phyloP scores from a whole-genome alignment of 208 protist genomes.

The Vickermania ingenoplastis region DNA sequence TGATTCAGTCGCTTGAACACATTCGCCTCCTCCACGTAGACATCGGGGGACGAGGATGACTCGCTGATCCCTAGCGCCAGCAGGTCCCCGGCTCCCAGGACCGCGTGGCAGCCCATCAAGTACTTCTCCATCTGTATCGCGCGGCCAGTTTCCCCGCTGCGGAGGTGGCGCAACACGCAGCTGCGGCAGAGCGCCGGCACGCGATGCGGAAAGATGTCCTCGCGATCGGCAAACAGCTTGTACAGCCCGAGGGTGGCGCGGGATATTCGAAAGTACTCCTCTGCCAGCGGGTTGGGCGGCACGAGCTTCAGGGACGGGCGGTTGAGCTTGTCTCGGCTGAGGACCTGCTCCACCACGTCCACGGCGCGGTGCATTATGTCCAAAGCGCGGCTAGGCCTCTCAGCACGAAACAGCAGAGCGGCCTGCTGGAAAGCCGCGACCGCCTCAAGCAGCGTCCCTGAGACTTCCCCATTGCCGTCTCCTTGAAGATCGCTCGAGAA shows the following conservation, averaged over 20 bases:
- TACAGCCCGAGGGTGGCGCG: conserved; percentile 8
- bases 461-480: neutral
- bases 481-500: conserved; percentile 2
- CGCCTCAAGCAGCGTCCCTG: neutral
- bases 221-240: conserved; percentile 11
- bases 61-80: conserved; percentile 1
- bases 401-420: neutral
- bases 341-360: conserved; percentile 9
- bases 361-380: conserved; percentile 6
- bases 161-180: conserved; percentile 14
- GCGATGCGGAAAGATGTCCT: conserved; percentile 3
- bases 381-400: neutral
- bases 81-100: conserved; percentile 5
- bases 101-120: neutral
- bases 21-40: conserved; percentile 36
- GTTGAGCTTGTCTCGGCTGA: conserved; percentile 2
- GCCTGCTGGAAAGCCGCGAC: neutral
- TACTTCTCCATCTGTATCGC: neutral
- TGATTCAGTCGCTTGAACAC: conserved; percentile 58
- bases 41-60: conserved; percentile 6
- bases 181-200: conserved; percentile 15
- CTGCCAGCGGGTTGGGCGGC: neutral
- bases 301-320: neutral
- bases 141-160: conserved; percentile 1
- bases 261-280: conserved; percentile 3